phyloP scores from a whole-genome alignment of 2,329 filamentous ascomycete species.

The Cadophora sp. region DNA sequence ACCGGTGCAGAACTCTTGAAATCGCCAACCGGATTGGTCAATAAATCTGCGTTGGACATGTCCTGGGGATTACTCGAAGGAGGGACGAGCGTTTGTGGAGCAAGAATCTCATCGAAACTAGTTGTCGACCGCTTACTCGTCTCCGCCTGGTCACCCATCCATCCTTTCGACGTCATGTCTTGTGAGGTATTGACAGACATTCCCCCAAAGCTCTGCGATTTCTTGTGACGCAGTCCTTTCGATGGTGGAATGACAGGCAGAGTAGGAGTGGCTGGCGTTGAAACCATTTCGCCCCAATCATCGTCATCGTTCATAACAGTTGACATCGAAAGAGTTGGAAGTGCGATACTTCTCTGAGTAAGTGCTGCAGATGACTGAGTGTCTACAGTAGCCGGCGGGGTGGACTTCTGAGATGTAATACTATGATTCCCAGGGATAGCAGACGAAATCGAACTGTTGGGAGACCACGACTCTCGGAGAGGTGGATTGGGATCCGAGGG shows the following conservation, averaged over 20 bases:
- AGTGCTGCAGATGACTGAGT: background rate
- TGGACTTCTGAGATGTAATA: background rate
- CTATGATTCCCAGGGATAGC: background rate
- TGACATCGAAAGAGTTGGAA: conserved; percentile 7
- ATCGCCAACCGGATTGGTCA: background rate
- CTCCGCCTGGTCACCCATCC: background rate
- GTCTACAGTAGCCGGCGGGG: conserved; percentile 1
- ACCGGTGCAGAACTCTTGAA: background rate
- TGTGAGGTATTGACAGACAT: background rate
- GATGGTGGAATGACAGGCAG: conserved; percentile 26
- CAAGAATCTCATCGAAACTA: conserved; percentile 23
- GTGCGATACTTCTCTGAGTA: background rate
- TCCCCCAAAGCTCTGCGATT: conserved; percentile 34
- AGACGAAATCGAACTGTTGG: background rate
- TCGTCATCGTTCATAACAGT: conserved; percentile 42
- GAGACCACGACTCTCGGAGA: background rate
- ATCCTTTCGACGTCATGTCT: conserved; percentile 4
- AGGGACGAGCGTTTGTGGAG: conserved; percentile 1
- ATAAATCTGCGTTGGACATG: background rate
- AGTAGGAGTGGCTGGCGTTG: conserved; percentile 41
- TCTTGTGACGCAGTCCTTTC: conserved; percentile 32
- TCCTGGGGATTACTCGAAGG: background rate
- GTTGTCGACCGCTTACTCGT: conserved; percentile 21
- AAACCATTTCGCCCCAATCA: conserved; percentile 50
- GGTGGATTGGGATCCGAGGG: background rate